phyloP scores from a whole-genome alignment of 2,329 filamentous ascomycete genomes.

The Paecilomyces formosus region DNA sequence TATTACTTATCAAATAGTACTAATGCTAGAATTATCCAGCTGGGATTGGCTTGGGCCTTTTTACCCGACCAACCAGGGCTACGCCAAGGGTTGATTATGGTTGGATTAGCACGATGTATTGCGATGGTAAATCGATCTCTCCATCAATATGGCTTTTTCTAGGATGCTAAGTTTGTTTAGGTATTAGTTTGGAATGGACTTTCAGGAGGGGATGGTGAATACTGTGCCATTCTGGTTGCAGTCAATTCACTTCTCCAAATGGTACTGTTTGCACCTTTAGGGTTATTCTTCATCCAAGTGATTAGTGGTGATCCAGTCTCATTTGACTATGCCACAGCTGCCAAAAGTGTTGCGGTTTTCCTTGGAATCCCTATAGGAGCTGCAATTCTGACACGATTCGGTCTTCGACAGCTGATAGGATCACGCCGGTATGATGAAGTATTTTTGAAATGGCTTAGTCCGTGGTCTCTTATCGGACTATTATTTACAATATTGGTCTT shows the following conservation, averaged over 20 bases:
- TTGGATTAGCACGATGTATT: conserved; percentile 78
- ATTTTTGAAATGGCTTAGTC: conserved; percentile 62
- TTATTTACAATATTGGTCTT: conserved; percentile 81
- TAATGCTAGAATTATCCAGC: too few species aligned
- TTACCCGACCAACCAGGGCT: conserved; percentile 44
- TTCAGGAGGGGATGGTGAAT: conserved; percentile 69
- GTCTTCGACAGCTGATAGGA: conserved; percentile 48
- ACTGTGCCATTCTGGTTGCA: conserved; percentile 73
- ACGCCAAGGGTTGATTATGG: conserved; percentile 64
- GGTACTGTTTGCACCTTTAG: conserved; percentile 62
- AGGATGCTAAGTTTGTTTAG: conserved; percentile 22
- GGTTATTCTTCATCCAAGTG: conserved; percentile 62
- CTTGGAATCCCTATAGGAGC: conserved; percentile 76
- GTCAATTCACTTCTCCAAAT: conserved; percentile 72
- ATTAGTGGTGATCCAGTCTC: conserved; percentile 48
- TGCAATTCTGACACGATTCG: conserved; percentile 65
- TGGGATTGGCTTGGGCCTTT: conserved; percentile 44
- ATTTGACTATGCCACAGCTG: conserved; percentile 58
- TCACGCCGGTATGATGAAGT: conserved; percentile 53
- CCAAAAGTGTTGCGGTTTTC: conserved; percentile 75
- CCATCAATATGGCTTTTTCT: not conserved
- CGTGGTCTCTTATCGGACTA: conserved; percentile 73
- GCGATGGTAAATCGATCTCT: conserved; percentile 61
- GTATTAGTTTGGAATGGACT: conserved; percentile 70
- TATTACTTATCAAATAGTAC: not conserved